phyloP scores from a whole-genome alignment of 2,329 filamentous ascomycete genomes.

The Colletotrichum orchidophilum region DNA sequence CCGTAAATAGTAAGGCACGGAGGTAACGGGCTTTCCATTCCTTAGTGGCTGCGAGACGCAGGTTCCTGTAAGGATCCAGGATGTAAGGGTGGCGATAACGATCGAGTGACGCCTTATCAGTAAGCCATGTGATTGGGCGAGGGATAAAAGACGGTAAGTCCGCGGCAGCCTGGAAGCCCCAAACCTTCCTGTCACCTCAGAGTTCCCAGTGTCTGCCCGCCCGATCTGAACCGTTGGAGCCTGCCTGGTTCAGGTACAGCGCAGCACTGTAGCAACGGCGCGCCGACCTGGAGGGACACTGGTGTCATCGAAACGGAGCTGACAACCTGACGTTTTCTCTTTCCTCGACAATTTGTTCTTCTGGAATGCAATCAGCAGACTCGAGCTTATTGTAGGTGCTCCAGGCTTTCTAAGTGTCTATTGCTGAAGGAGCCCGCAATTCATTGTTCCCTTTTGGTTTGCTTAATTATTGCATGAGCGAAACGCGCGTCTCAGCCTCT shows the following conservation, averaged over 20 bases:
- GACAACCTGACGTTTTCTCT: background rate
- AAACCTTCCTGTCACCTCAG: background rate
- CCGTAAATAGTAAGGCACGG: background rate
- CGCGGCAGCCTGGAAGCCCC: slow-evolving; percentile 1
- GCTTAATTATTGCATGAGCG: slow-evolving; percentile 16
- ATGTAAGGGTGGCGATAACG: background rate
- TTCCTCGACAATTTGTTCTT: background rate
- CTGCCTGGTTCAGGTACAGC: background rate
- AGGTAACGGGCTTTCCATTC: background rate
- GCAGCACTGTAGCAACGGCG: background rate
- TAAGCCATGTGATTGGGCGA: background rate
- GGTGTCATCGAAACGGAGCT: background rate
- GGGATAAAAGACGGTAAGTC: background rate
- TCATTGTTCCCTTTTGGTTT: background rate
- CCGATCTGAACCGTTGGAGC: no score
- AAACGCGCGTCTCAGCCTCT: slow-evolving; percentile 23
- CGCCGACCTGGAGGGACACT: background rate
- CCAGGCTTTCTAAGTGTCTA: background rate
- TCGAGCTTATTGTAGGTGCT: background rate
- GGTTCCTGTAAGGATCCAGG: slow-evolving; percentile 3
- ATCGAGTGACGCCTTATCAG: background rate
- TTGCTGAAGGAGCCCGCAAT: background rate
- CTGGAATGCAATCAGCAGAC: background rate
- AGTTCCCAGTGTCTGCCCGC: background rate
- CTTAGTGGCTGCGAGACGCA: no score